A percentile compares a stretch with the other conserved stretches of the same genome.
Conservation (phyloP, 2,329 filamentous ascomycete species). For the Fusarium lateritium region DNA sequence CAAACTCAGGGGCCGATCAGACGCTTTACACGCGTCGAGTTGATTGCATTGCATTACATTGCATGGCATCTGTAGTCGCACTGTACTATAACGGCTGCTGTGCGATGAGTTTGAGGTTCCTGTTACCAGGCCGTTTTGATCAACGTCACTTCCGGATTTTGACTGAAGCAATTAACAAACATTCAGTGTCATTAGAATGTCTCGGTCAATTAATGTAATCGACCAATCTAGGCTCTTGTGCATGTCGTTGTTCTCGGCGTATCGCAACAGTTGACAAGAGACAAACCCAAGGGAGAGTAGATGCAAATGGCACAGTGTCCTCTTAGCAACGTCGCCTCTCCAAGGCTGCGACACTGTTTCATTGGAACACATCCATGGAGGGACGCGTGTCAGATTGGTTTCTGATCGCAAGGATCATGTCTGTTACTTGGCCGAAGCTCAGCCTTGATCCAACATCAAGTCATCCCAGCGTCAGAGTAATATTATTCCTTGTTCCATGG, state of each 20-base stretch:
- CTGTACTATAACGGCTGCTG: background rate
- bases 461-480: background rate
- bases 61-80: conserved; percentile 2
- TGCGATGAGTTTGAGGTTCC: too few species aligned
- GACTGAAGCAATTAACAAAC: background rate
- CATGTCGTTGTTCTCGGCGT: conserved; percentile 11
- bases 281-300: conserved; percentile 26
- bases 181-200: conserved; percentile 1
- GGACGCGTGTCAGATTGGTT: conserved; percentile 48
- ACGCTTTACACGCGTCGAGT: conserved; percentile 33
- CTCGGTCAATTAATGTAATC: conserved; percentile 1
- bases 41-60: conserved; percentile 12
- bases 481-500: conserved; percentile 10
- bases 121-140: background rate
- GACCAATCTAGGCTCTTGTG: conserved; percentile 22
- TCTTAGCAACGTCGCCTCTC: conserved; percentile 9
- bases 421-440: background rate
- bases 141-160: background rate
- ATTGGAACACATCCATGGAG: conserved; percentile 32
- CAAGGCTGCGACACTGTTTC: conserved; percentile 24
- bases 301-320: conserved; percentile 20
- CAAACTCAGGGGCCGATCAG: conserved; percentile 31
- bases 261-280: conserved; percentile 1
- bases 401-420: conserved; percentile 29
- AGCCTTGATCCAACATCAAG: conserved; percentile 7